Percentiles rank a stretch among this genome's conserved stretches.
Conservation (phyloP, 768 basidiomycete genomes). For the Naganishia vaughanmartiniae region DNA sequence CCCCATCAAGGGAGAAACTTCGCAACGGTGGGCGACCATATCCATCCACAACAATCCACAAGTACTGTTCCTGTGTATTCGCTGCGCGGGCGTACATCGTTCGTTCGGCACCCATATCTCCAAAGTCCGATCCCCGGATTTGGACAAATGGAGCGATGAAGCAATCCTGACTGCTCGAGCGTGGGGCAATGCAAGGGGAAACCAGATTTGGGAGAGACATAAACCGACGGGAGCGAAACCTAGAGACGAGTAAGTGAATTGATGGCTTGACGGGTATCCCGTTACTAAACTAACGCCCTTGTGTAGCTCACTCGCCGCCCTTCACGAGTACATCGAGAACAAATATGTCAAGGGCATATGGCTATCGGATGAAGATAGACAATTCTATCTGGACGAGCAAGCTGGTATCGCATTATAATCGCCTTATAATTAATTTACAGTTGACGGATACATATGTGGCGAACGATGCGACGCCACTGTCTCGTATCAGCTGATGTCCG, state of each 20-base stretch:
- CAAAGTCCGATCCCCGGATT: constrained; percentile 48
- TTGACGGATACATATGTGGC: too few species aligned
- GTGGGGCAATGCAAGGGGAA: constrained; percentile 48
- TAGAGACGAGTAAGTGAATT: constrained; percentile 46
- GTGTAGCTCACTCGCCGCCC: constrained; percentile 14
- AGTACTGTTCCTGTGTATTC: constrained; percentile 50
- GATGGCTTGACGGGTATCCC: not conserved
- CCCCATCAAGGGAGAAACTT: constrained; percentile 41
- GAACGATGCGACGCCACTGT: too few species aligned
- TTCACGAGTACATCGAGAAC: constrained; percentile 41
- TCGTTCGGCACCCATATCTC: constrained; percentile 51
- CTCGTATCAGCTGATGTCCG: too few species aligned
- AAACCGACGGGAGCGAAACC: constrained; percentile 33
- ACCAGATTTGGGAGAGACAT: constrained; percentile 44
- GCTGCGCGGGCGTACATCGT: constrained; percentile 49
- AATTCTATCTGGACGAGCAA: constrained; percentile 20
- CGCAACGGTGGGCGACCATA: constrained; percentile 49
- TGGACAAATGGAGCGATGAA: constrained; percentile 49
- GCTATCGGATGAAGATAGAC: constrained; percentile 37
- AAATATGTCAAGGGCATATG: constrained; percentile 51
- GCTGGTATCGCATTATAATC: constrained; percentile 31
- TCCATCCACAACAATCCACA: constrained; percentile 43
- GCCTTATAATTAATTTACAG: not conserved
- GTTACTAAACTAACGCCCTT: not conserved
- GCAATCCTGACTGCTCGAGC: constrained; percentile 40